Percentiles rank a stretch among this genome's conserved stretches.
phyloP scores from a whole-genome alignment of 768 basidiomycete genomes.

The Antrodiella citrinella region DNA sequence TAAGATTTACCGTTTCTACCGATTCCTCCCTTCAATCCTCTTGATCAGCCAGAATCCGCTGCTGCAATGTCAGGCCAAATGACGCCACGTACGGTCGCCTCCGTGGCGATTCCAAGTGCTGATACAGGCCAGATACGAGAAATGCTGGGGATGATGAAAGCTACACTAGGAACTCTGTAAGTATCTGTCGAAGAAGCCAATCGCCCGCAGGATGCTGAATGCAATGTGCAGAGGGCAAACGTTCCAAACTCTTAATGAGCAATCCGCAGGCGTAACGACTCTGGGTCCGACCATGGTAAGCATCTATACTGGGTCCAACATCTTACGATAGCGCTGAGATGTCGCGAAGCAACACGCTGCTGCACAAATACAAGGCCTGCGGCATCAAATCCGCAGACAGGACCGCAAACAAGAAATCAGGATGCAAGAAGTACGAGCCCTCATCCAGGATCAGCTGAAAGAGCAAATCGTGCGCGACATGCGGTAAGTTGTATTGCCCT shows the following conservation, averaged over 20 bases:
- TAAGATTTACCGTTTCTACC: neutral
- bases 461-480: conserved; percentile 22
- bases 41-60: neutral
- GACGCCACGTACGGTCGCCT: neutral
- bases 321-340: conserved; percentile 3
- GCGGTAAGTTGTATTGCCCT: conserved; percentile 20
- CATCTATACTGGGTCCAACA: too few relatives aligned
- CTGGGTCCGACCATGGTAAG: conserved; percentile 25
- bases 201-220: neutral
- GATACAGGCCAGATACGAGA: conserved; percentile 7
- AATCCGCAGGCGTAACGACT: conserved; percentile 21
- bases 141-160: conserved; percentile 12
- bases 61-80: neutral
- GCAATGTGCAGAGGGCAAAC: conserved; percentile 19
- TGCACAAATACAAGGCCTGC: conserved; percentile 16
- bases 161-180: conserved; percentile 10
- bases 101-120: neutral
- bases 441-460: conserved; percentile 21
- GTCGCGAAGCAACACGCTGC: conserved; percentile 13
- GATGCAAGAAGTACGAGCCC: conserved; percentile 22
- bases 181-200: too few relatives aligned
- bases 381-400: conserved; percentile 16
- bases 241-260: conserved; percentile 24
- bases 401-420: conserved; percentile 15
- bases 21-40: neutral